A percentile compares a stretch with the other conserved stretches of the same genome.
Conservation (phyloP, 371 early-diverging fungal species). For the Apophysomyces variabilis region DNA sequence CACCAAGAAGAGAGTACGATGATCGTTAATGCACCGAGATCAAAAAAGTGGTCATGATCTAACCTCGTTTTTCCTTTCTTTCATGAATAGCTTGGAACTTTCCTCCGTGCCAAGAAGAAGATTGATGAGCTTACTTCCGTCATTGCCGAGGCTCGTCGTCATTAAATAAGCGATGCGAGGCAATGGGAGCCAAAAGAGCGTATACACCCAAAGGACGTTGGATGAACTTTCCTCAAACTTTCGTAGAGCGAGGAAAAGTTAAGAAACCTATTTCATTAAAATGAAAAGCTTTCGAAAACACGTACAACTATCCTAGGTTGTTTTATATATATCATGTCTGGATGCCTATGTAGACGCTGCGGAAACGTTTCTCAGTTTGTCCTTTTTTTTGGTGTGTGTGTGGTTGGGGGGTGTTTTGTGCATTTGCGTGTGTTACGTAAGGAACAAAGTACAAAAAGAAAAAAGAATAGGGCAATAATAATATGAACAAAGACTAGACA, state of each 20-base stretch:
- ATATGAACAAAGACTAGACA: not conserved
- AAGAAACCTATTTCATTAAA: conserved; percentile 6
- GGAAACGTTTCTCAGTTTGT: not conserved
- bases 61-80: not conserved
- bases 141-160: conserved; percentile 96
- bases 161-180: conserved; percentile 15
- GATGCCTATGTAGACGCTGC: not conserved
- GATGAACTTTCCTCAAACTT: not conserved
- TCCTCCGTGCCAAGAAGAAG: conserved; percentile 98
- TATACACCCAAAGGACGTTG: not conserved
- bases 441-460: conserved; percentile 5
- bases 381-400: not conserved
- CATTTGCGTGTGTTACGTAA: not conserved
- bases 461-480: conserved; percentile 1
- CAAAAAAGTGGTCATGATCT: not conserved
- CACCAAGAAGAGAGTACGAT: conserved; percentile 93
- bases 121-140: conserved; percentile 95
- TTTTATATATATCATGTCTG: not conserved
- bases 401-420: no score
- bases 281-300: not conserved
- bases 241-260: not conserved
- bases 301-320: not conserved
- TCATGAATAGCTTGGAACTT: conserved; percentile 85
- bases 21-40: not conserved
- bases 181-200: not conserved